Base-by-base conservation (phyloP, 345 rosid genomes). In the Pugionium cornutum region DNA sequence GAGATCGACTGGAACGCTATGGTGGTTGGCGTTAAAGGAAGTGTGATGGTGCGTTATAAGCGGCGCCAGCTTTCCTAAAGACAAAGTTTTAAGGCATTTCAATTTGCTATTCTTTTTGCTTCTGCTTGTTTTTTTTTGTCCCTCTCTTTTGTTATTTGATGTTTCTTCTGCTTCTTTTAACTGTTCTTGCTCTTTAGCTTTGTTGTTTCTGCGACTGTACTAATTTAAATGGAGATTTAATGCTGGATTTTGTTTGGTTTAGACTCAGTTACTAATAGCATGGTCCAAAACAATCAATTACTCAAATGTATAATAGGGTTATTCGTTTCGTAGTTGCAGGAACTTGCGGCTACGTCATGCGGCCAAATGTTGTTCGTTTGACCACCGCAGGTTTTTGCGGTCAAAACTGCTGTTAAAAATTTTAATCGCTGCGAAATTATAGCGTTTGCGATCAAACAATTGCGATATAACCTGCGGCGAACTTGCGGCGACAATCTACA, bases 1-100 rank as follows among this genome's bases (percentile, higher is more conserved):
- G 97, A 90, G 86, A 87, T 81, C 2, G 99, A 94, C 76, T 94
- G 99, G 99, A 94, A 90, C 32, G 97, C 99, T 1, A 94, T 94
- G 99, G 99, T 94, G 11, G 99, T 94, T 37, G 97, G 99, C 7
- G 99, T 94, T 27, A 94, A 94, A 77, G 99, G 89, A 49, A 84
- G 81, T 58, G 97, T 94, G 66, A 90, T 94, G 99, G 99, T 88
- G 65, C 86, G 84, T 36, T 90, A 85, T 82, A 88, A 88, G 84
- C 62, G 89, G 2, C 79, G 84, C 34, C 73, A 75, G 58, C 86
- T 68, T 27, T 61, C 33, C 53, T 74, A 8, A 61, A 60, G 72
- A 40, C 67, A 58, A 65, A 11, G 56, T 32, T 53, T 32, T 31
- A 53, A 62, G 46, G 58, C 56, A 27, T 53, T 67, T 54, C 47